A percentile compares a stretch with the other conserved stretches of the same genome.
Conservation (phyloP, 352 stramenopile species). For the Discostella stelligera region DNA sequence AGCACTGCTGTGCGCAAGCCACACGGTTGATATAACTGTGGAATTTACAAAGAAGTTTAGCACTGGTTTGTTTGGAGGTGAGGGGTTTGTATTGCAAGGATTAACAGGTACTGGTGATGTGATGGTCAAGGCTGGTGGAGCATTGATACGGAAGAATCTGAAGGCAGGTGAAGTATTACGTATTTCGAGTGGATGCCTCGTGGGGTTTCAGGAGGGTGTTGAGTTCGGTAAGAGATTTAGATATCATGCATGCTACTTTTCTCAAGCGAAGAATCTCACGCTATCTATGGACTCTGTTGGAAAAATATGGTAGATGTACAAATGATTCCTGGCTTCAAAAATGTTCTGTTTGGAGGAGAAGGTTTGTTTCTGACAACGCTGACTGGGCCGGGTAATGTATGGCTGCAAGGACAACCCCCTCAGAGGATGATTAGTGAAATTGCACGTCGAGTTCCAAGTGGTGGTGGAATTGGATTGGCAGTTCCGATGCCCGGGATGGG, state of each 20-base stretch:
- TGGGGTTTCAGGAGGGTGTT: conserved; percentile 84
- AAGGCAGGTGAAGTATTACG: conserved; percentile 87
- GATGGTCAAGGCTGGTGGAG: conserved; percentile 88
- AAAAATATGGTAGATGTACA: conserved; percentile 84
- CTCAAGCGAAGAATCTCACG: neutral
- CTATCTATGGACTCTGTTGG: neutral
- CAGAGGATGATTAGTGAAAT: conserved; percentile 92
- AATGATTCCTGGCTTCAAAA: conserved; percentile 89
- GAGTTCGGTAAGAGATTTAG: conserved; percentile 39
- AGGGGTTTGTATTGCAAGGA: conserved; percentile 92
- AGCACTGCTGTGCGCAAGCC: conserved; percentile 87
- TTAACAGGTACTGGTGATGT: conserved; percentile 89
- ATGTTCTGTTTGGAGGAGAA: conserved; percentile 91
- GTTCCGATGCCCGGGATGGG: conserved; percentile 86
- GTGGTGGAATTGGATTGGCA: conserved; percentile 84
- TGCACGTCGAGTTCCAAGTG: conserved; percentile 85
- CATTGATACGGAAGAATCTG: conserved; percentile 88
- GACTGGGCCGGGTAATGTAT: conserved; percentile 88
- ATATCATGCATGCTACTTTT: neutral
- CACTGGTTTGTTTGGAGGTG: conserved; percentile 91
- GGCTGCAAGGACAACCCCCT: conserved; percentile 89
- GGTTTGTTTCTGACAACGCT: conserved; percentile 92
- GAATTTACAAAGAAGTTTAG: conserved; percentile 89
- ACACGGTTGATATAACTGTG: conserved; percentile 90
- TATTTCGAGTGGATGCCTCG: conserved; percentile 89